Evolutionary conservation across 352 stramenopile species (phyloP).

Genomic region (Pythium brachiatum): DNA sequence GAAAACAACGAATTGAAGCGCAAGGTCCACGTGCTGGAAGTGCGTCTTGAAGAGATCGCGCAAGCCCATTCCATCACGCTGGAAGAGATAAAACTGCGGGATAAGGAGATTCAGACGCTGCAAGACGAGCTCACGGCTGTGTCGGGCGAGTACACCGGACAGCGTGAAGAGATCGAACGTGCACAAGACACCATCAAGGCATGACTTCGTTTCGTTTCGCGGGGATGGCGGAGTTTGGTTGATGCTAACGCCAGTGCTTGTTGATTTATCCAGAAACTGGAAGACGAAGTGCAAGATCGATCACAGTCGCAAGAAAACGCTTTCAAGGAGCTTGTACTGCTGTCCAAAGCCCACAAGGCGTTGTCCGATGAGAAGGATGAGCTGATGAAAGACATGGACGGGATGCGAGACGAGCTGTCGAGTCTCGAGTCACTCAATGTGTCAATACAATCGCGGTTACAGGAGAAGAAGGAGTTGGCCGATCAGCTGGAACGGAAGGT

Average conservation of each 20-base stretch:
- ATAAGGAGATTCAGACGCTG: conserved; percentile 52
- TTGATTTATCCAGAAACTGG: conserved; percentile 35
- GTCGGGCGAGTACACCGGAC: conserved; percentile 63
- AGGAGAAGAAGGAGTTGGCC: conserved; percentile 61
- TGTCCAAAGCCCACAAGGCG: conserved; percentile 78
- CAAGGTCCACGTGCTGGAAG: conserved; percentile 76
- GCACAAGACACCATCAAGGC: conserved; percentile 57
- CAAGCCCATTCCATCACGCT: conserved; percentile 53
- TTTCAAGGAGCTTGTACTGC: conserved; percentile 77
- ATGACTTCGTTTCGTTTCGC: background rate
- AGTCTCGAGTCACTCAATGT: conserved; percentile 59
- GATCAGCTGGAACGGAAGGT: conserved; percentile 71
- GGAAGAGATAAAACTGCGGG: conserved; percentile 61
- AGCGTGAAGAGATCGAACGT: conserved; percentile 55
- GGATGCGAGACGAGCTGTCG: conserved; percentile 43
- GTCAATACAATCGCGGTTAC: conserved; percentile 49
- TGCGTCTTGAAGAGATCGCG: conserved; percentile 71
- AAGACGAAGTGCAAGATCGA: conserved; percentile 60
- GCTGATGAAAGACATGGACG: conserved; percentile 45
- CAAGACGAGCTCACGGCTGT: conserved; percentile 65
- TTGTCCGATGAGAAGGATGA: conserved; percentile 57
- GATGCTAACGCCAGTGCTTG: background rate
- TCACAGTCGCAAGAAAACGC: conserved; percentile 56
- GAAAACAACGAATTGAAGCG: conserved; percentile 75
- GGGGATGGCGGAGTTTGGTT: too few species aligned